phyloP scores from a whole-genome alignment of 106 monocot species.

The Vanilla planifolia region DNA sequence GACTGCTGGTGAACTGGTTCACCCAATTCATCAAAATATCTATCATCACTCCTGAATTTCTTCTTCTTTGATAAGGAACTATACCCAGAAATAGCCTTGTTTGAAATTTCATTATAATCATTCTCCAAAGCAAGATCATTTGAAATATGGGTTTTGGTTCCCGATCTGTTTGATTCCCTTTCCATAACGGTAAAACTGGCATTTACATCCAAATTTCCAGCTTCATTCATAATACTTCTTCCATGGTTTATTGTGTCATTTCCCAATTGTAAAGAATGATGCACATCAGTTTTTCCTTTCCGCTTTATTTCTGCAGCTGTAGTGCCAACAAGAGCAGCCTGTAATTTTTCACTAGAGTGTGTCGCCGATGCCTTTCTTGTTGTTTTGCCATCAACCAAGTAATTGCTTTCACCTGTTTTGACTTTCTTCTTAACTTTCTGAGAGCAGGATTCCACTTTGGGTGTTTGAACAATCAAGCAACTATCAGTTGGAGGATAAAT shows the following conservation, averaged over 20 bases:
- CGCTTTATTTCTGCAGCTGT: conserved; percentile 29
- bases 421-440: conserved; percentile 36
- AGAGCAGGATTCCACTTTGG: conserved; percentile 16
- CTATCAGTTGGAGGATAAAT: conserved; percentile 9
- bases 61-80: conserved; percentile 42
- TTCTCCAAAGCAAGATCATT: conserved; percentile 12
- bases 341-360: conserved; percentile 21
- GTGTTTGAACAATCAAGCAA: background rate
- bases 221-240: conserved; percentile 18
- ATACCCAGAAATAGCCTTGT: conserved; percentile 27
- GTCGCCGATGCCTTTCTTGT: conserved; percentile 25
- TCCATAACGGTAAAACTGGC: background rate
- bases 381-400: conserved; percentile 20
- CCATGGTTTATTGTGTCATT: conserved; percentile 23
- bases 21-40: conserved; percentile 16
- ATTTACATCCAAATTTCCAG: conserved; percentile 17
- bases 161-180: conserved; percentile 10
- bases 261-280: conserved; percentile 8
- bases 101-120: conserved; percentile 22
- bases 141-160: conserved; percentile 3
- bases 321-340: conserved; percentile 17
- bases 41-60: conserved; percentile 31
- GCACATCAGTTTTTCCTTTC: conserved; percentile 17
- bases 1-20: conserved; percentile 20
- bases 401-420: conserved; percentile 22